Evolutionary conservation across 2,329 filamentous ascomycete genomes (phyloP).

Genomic region (Diaporthe caulivora): DNA sequence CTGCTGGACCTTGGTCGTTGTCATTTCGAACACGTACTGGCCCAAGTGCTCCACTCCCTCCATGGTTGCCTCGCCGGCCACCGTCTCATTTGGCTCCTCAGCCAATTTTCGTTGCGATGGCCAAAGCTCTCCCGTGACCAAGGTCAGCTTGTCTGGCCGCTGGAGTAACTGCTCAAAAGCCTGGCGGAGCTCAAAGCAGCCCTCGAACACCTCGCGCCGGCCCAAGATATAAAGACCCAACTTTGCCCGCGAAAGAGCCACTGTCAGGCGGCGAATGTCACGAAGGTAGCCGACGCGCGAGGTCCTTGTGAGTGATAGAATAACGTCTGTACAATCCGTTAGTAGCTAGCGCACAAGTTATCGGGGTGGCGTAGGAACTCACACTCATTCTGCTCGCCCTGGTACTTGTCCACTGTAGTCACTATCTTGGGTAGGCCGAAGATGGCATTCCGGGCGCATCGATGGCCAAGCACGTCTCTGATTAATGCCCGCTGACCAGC

Average conservation of each 20-base stretch:
- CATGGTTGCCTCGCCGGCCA: conserved; percentile 77
- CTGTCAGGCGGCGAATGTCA: conserved; percentile 92
- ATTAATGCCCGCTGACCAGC: conserved; percentile 92
- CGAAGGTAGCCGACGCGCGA: conserved; percentile 91
- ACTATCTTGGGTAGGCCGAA: conserved; percentile 93
- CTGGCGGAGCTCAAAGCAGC: conserved; percentile 86
- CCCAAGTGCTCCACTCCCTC: conserved; percentile 93
- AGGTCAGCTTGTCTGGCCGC: conserved; percentile 82
- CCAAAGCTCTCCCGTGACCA: conserved; percentile 90
- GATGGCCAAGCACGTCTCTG: conserved; percentile 84
- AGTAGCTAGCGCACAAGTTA: conserved; percentile 18
- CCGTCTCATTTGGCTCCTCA: conserved; percentile 60
- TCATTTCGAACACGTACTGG: conserved; percentile 98
- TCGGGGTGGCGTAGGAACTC: conserved; percentile 55
- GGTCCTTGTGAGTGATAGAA: conserved; percentile 92
- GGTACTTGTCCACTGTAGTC: conserved; percentile 97
- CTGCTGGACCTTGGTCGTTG: conserved; percentile 70
- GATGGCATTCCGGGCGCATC: conserved; percentile 84
- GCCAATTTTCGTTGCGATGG: conserved; percentile 70
- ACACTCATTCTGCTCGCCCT: conserved; percentile 99
- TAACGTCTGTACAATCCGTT: conserved; percentile 75
- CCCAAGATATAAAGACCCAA: conserved; percentile 94
- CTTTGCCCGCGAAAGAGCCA: conserved; percentile 91
- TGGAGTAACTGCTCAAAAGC: conserved; percentile 85
- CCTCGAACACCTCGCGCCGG: conserved; percentile 87